These are phyloP conservation scores for Erysiphe pulchra DNA, from an alignment of 2,329 filamentous ascomycete genomes.

Conservation along the genomic window DNA sequence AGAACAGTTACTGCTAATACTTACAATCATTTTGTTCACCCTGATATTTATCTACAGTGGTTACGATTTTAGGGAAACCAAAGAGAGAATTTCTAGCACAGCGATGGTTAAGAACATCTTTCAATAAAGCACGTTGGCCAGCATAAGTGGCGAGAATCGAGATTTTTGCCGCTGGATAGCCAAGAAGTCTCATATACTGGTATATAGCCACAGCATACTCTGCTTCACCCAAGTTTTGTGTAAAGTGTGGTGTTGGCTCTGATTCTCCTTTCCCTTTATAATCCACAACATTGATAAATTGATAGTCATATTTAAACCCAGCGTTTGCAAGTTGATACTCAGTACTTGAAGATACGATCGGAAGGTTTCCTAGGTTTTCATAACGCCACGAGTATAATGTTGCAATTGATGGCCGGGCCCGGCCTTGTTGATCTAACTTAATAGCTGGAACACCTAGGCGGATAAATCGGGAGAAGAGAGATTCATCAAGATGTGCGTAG, in stretches of 20 bases:
- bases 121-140: conserved; percentile 68
- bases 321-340: conserved; percentile 70
- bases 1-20: conserved; percentile 15
- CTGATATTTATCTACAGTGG: conserved; percentile 95
- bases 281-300: conserved; percentile 86
- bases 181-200: conserved; percentile 91
- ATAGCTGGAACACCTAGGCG: conserved; percentile 80
- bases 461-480: conserved; percentile 73
- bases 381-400: conserved; percentile 89
- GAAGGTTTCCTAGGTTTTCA: conserved; percentile 50
- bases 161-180: conserved; percentile 52
- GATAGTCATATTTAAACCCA: conserved; percentile 80
- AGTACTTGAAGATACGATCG: conserved; percentile 37
- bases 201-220: conserved; percentile 91
- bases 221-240: conserved; percentile 88
- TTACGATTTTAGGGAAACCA: conserved; percentile 67
- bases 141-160: conserved; percentile 84
- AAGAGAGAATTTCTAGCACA: conserved; percentile 69
- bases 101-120: conserved; percentile 60
- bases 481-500: conserved; percentile 90
- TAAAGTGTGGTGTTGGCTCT: conserved; percentile 79
- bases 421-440: conserved; percentile 77
- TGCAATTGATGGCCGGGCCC: conserved; percentile 66
- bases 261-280: conserved; percentile 78
- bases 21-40: conserved; percentile 97